Conservation (phyloP, 1,284 basidiomycete genomes). For the Lignosus rhinocerotis region DNA sequence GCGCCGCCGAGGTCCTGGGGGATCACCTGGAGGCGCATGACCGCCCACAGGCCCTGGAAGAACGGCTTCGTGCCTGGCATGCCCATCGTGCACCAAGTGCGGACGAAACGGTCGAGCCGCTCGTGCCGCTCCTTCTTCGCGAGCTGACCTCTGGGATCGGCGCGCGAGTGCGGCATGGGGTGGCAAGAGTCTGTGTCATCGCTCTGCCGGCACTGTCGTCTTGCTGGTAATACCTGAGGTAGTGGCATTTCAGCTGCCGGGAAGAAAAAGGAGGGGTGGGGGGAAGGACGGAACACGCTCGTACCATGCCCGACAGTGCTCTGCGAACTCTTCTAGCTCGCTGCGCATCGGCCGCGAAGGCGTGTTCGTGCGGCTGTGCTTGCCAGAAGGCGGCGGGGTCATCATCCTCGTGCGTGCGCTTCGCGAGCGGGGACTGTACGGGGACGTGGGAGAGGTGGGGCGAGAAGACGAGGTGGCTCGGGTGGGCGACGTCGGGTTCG, state of each 20-base stretch:
- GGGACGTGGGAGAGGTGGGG: constrained; percentile 44
- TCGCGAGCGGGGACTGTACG: constrained; percentile 51
- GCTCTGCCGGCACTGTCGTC: constrained; percentile 69
- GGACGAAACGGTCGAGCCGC: constrained; percentile 66
- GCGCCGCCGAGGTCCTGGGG: constrained; percentile 74
- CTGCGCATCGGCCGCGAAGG: constrained; percentile 50
- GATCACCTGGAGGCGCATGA: constrained; percentile 72
- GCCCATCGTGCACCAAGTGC: constrained; percentile 75
- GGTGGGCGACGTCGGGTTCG: constrained; percentile 51
- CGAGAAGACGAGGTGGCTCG: constrained; percentile 51
- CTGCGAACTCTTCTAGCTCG: constrained; percentile 74
- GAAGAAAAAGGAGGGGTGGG: constrained; percentile 1
- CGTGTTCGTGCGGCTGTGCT: constrained; percentile 60
- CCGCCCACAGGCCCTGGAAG: constrained; percentile 74
- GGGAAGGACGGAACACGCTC: constrained; percentile 19
- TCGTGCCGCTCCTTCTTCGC: constrained; percentile 77
- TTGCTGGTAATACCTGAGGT: constrained; percentile 72
- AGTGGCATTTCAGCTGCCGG: constrained; percentile 8
- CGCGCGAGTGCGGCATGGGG: constrained; percentile 64
- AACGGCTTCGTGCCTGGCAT: constrained; percentile 82
- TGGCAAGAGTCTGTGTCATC: constrained; percentile 77
- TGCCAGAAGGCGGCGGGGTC: constrained; percentile 48
- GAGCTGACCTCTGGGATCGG: constrained; percentile 54
- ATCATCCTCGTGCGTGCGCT: constrained; percentile 53
- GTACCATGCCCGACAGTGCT: constrained; percentile 72